Percentiles rank a stretch among this genome's conserved stretches.
Conservation (phyloP, 345 rosid genomes). For the Gossypium bickii region DNA sequence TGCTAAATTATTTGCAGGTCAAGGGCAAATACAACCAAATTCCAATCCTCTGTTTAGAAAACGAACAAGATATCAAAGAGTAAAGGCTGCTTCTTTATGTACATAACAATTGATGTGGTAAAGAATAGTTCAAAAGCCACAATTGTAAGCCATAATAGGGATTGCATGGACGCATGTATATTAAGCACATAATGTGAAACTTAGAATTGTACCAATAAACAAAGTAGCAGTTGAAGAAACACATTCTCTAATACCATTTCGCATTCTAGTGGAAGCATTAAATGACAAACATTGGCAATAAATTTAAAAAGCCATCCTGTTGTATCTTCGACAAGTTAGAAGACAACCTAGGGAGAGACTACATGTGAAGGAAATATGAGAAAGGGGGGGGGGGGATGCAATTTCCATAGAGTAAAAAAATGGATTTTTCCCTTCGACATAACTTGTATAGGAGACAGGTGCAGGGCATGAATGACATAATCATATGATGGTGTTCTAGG, state of each 20-base stretch:
- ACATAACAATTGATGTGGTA: not conserved
- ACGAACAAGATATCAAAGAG: not conserved
- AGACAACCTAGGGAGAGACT: not conserved
- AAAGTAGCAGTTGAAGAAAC: not conserved
- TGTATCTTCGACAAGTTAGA: not conserved
- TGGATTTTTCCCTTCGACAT: not conserved
- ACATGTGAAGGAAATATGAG: not conserved
- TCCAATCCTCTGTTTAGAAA: not conserved
- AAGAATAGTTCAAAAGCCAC: not conserved
- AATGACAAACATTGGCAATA: not conserved
- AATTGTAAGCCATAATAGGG: not conserved
- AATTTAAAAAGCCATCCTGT: not conserved
- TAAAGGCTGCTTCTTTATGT: not conserved
- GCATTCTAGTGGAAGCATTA: not conserved
- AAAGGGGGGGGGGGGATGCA: no score
- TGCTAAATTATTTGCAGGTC: no score
- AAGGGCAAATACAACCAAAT: not conserved
- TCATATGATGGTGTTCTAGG: not conserved
- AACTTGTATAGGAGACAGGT: not conserved
- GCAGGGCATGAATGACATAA: not conserved
- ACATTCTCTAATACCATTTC: not conserved
- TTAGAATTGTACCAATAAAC: not conserved
- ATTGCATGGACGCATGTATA: not conserved
- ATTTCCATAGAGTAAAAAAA: not conserved
- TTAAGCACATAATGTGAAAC: not conserved